Evolutionary conservation across 2,329 filamentous ascomycete genomes (phyloP), one percentile per base, ranked within the genome.

Genomic region (Cladosporium cucumerinum): DNA sequence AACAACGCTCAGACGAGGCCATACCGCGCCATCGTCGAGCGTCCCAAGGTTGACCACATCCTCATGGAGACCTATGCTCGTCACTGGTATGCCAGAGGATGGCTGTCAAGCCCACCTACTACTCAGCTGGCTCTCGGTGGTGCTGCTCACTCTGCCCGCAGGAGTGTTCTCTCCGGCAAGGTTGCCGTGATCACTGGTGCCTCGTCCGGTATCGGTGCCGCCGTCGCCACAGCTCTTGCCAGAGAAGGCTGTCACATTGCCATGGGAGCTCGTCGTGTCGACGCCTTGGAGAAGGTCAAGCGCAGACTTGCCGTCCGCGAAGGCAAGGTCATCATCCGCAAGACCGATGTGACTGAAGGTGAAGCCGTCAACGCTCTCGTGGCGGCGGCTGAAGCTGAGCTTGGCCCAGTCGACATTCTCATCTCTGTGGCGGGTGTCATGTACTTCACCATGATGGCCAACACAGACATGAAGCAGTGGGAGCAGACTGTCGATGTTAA

Each of bases 391-490:
- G 80, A 80, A 28, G 82, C 85, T 54, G 80, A 87, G 69, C 86
- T 93, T 0, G 91, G 90, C 0, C 85, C 88, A 0, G 82, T 93
- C 52, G 91, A 94, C 74, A 90, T 93, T 60, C 84, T 94, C n/a
- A 86, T 94, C 58, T 87, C 87, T 48, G 92, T 90, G 72, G 91
- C 91, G 0, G 91, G 91, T 39, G 91, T 94, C 74, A 94, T 94
- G 91, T 94, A 94, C 80, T 94, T 88, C 78, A 93, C 91, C 63
- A 88, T 93, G 87, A 93, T 94, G 91, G 86, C 88, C 64, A 93
- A 93, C 74, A 84, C 81, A 18, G 84, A 89, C 68, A 85, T 82
- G 0, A 89, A 91, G 5, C 88, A 94, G 71, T 94, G 91, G 91
- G 87, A 93, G 68, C 88, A 86, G 65, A 93, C 90, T 0, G 90